Conservation (phyloP, 2,329 filamentous ascomycete genomes). For the Orbilia quercus region DNA sequence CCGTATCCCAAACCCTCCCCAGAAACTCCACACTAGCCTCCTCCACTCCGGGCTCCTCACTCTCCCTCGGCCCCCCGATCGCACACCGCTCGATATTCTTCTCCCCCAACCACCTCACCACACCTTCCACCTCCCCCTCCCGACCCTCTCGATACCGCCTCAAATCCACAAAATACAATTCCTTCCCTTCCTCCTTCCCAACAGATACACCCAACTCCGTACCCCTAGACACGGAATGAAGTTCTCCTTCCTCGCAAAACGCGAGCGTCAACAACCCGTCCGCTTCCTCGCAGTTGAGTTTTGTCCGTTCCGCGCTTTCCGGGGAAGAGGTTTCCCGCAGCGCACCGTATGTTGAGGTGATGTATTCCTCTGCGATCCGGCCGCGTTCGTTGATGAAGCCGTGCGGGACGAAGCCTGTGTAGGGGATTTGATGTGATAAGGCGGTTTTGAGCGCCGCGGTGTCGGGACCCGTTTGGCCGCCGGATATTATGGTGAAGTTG, state of each 20-base stretch:
- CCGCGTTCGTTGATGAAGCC: constrained; percentile 49
- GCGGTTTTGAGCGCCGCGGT: constrained; percentile 47
- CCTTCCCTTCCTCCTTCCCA: constrained; percentile 21
- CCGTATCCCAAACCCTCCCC: constrained; percentile 33
- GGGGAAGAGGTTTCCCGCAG: constrained; percentile 32
- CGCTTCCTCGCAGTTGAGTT: constrained; percentile 37
- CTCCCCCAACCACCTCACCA: constrained; percentile 45
- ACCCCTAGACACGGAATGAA: constrained; percentile 23
- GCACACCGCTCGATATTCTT: constrained; percentile 42
- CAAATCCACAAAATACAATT: constrained; percentile 50
- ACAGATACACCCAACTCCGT: constrained; percentile 32
- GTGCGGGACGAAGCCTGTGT: constrained; percentile 43
- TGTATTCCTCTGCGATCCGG: constrained; percentile 32
- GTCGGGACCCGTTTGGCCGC: constrained; percentile 50
- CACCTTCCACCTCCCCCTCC: constrained; percentile 33
- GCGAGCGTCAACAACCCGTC: constrained; percentile 49
- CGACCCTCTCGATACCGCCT: constrained; percentile 24
- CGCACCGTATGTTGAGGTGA: constrained; percentile 33
- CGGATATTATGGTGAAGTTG: constrained; percentile 50
- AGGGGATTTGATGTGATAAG: constrained; percentile 37
- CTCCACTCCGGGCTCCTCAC: constrained; percentile 45
- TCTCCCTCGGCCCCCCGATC: constrained; percentile 50
- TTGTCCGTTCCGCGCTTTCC: constrained; percentile 33
- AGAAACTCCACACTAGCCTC: constrained; percentile 40
- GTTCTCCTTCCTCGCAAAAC: constrained; percentile 27